Conservation (phyloP, 305 asterid genomes). For the Ilex paraguariensis region DNA sequence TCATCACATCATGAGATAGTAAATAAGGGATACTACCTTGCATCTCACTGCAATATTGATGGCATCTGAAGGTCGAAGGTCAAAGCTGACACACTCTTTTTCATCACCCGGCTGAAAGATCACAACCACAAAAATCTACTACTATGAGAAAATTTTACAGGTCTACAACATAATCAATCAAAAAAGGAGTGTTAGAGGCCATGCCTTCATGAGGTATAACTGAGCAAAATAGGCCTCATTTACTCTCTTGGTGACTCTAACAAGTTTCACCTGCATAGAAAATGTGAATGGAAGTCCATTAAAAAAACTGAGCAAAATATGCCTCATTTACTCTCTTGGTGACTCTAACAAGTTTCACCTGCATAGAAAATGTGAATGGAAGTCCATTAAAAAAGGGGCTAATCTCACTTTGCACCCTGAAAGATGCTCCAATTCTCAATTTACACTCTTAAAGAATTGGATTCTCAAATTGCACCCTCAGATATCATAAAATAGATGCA, state of each 20-base stretch:
- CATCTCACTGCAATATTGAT: constrained; percentile 3
- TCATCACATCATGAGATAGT: too few relatives aligned
- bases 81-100: constrained; percentile 3
- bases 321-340: constrained; percentile 3
- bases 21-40: not conserved
- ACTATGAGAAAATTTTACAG: not conserved
- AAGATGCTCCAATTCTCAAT: not conserved
- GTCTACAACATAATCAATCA: not conserved
- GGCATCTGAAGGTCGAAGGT: constrained; percentile 5
- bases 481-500: not conserved
- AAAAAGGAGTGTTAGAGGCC: not conserved
- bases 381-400: not conserved
- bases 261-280: constrained; percentile 2
- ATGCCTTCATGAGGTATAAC: constrained; percentile 3
- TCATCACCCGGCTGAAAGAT: not conserved
- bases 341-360: constrained; percentile 3
- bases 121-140: not conserved
- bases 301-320: not conserved
- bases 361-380: not conserved
- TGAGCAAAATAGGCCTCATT: constrained; percentile 1
- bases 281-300: not conserved
- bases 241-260: constrained; percentile 1
- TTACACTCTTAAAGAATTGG: too few relatives aligned
- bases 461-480: too few relatives aligned
- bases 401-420: not conserved